Conservation (phyloP, 192 early-diverging fungal species). For the Globomyces pollinis-pini region DNA sequence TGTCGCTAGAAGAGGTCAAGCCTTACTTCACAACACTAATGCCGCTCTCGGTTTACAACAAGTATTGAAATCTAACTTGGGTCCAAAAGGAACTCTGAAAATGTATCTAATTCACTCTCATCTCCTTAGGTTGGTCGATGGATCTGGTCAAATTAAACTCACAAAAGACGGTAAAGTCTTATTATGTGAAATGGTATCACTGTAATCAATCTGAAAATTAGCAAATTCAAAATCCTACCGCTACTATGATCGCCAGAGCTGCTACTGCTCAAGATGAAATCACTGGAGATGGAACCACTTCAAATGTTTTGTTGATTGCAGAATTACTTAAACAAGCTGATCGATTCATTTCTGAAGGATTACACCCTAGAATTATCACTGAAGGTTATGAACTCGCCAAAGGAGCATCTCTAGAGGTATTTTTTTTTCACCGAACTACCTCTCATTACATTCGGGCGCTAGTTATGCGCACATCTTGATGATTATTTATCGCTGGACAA, state of each 20-base stretch:
- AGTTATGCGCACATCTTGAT: too few species aligned
- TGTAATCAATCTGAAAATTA: constrained; percentile 24
- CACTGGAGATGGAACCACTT: constrained; percentile 97
- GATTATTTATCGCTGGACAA: constrained; percentile 7
- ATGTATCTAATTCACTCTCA: constrained; percentile 59
- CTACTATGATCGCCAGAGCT: constrained; percentile 98
- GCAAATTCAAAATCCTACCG: constrained; percentile 99
- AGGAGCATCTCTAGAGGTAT: constrained; percentile 82
- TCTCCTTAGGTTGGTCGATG: constrained; percentile 77
- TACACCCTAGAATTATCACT: constrained; percentile 91
- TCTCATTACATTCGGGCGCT: too few species aligned
- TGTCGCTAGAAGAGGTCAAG: constrained; percentile 95
- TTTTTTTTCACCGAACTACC: too few species aligned
- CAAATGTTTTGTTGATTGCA: constrained; percentile 91
- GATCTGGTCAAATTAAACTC: constrained; percentile 89
- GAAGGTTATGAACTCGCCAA: constrained; percentile 97
- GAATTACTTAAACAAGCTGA: constrained; percentile 96
- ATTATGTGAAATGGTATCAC: constrained; percentile 87
- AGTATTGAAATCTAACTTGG: constrained; percentile 92
- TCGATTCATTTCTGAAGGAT: constrained; percentile 85
- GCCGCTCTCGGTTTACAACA: constrained; percentile 93
- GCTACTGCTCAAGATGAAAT: constrained; percentile 99
- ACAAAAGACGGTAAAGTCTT: constrained; percentile 99
- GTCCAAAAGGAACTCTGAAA: constrained; percentile 97
- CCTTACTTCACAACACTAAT: constrained; percentile 91